Evolutionary conservation across 345 rosid genomes (phyloP).

Genomic region (Rhodamnia argentea): DNA sequence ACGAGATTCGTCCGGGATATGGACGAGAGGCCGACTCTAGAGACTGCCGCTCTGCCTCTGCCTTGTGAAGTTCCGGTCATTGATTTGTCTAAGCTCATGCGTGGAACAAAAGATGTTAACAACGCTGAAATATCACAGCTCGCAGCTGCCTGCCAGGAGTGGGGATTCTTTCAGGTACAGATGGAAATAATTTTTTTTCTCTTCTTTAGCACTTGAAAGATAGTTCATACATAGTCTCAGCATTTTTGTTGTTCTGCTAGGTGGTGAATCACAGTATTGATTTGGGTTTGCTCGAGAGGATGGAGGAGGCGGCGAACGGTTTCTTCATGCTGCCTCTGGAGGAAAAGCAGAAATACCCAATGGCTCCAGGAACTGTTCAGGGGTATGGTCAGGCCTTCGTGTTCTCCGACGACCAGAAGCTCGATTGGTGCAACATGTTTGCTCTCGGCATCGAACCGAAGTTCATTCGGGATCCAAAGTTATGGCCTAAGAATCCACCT

Average conservation of each 20-base stretch:
- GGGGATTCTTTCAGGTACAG: constrained; percentile 94
- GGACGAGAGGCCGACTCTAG: constrained; percentile 40
- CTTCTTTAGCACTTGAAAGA: neutral
- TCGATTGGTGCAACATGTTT: constrained; percentile 98
- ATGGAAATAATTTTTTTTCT: neutral
- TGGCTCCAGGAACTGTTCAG: constrained; percentile 90
- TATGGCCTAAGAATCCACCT: constrained; percentile 73
- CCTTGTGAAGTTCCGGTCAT: constrained; percentile 47
- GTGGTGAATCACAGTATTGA: constrained; percentile 77
- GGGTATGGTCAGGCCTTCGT: constrained; percentile 96
- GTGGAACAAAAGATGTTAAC: constrained; percentile 20
- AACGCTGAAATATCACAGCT: constrained; percentile 32
- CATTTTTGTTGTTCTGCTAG: constrained; percentile 12
- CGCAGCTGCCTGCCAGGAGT: constrained; percentile 67
- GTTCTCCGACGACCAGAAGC: constrained; percentile 87
- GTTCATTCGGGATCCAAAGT: constrained; percentile 54
- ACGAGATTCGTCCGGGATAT: constrained; percentile 60
- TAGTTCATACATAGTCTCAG: neutral
- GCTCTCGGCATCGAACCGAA: constrained; percentile 87
- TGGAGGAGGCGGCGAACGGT: constrained; percentile 60
- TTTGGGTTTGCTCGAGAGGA: constrained; percentile 37
- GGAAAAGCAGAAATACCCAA: constrained; percentile 77
- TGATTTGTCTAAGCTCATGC: constrained; percentile 52
- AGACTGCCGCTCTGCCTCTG: constrained; percentile 7
- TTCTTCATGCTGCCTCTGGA: constrained; percentile 77